Conservation (phyloP, 139 green algal species). For the Desmodesmus armatus region DNA sequence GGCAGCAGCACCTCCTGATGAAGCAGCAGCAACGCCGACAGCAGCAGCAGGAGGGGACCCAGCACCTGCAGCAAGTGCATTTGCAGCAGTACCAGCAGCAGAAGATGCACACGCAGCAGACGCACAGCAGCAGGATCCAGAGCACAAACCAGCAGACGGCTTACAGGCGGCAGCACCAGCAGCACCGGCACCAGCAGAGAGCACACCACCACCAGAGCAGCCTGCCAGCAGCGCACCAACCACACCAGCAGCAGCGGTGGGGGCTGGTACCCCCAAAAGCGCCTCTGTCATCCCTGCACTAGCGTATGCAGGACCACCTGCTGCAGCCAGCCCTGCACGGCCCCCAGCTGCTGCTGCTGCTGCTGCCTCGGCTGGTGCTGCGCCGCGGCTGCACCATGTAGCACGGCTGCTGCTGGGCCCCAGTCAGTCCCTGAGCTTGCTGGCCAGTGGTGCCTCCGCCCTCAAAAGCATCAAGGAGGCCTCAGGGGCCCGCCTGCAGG, state of each 20-base stretch:
- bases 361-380: background rate
- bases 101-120: background rate
- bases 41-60: background rate
- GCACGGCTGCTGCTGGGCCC: slow-evolving; percentile 18
- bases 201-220: background rate
- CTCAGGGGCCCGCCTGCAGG: slow-evolving; percentile 2
- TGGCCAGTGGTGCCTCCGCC: slow-evolving; percentile 8
- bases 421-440: slow-evolving; percentile 30
- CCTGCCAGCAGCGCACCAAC: background rate
- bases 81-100: background rate
- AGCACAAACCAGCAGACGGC: background rate
- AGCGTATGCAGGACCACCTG: background rate
- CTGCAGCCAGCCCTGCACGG: background rate
- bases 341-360: background rate
- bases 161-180: background rate
- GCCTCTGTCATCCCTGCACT: background rate
- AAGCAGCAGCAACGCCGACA: background rate
- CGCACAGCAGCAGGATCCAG: background rate
- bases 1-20: slow-evolving; percentile 7
- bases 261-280: background rate
- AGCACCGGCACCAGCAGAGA: background rate
- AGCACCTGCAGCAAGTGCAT: background rate
- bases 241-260: background rate
- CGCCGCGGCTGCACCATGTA: background rate
- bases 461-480: slow-evolving; percentile 11